Conservation (phyloP, 306 rosid genomes). For the Fragaria iinumae region DNA sequence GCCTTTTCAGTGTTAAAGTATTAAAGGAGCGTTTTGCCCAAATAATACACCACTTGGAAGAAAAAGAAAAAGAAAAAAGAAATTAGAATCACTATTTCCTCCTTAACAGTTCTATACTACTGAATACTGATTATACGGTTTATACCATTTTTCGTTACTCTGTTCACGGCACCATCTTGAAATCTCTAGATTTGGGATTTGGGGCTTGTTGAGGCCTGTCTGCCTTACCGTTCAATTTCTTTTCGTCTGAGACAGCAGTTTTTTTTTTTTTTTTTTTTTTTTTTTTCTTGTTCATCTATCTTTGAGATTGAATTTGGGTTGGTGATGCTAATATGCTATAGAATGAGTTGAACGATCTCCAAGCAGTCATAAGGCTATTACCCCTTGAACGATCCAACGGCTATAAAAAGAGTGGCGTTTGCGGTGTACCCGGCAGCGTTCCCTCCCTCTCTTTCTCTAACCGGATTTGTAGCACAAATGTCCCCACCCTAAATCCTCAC, state of each 20-base stretch:
- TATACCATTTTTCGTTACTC: neutral
- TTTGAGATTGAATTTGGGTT: neutral
- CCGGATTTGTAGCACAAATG: slow-evolving; percentile 26
- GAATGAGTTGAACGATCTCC: neutral
- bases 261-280: too few species aligned
- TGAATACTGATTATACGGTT: neutral
- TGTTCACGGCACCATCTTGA: too few species aligned
- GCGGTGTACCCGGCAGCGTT: slow-evolving; percentile 40
- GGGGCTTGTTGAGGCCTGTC: too few species aligned
- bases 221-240: neutral
- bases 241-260: too few species aligned
- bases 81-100: neutral
- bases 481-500: slow-evolving; percentile 17
- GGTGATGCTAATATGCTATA: neutral
- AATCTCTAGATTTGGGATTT: too few species aligned
- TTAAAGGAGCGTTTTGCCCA: slow-evolving; percentile 49
- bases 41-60: slow-evolving; percentile 53
- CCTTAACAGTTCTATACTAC: neutral
- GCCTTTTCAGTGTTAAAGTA: slow-evolving; percentile 45
- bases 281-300: too few species aligned
- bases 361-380: neutral
- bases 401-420: slow-evolving; percentile 4
- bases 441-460: slow-evolving; percentile 30
- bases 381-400: neutral
- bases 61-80: neutral